Conservation (phyloP, 352 stramenopile species). For the Thalassiosira oceanica region DNA sequence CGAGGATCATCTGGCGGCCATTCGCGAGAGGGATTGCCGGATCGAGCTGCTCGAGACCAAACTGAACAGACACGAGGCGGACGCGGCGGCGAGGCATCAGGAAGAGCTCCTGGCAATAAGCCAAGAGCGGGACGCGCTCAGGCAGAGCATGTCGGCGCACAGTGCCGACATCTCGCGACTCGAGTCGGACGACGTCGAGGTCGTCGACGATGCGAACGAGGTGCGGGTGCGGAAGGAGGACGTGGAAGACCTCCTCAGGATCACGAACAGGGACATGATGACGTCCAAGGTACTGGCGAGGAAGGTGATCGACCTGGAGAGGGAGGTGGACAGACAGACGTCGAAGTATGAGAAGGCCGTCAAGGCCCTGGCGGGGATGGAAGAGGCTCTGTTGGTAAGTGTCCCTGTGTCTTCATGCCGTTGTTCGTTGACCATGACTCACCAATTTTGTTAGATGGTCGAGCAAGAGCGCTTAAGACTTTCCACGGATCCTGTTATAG, state of each 20-base stretch:
- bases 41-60: neutral
- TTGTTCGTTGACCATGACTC: too few species aligned
- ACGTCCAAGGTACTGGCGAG: conserved; percentile 6
- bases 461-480: too few species aligned
- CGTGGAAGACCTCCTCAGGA: conserved; percentile 3
- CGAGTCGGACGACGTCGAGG: conserved; percentile 10
- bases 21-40: neutral
- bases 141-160: conserved; percentile 8
- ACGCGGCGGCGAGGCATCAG: conserved; percentile 6
- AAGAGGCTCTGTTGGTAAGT: conserved; percentile 34
- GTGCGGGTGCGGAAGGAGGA: conserved; percentile 13
- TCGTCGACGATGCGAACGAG: conserved; percentile 10
- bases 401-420: too few species aligned
- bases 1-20: conserved; percentile 1
- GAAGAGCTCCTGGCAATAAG: conserved; percentile 9
- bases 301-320: conserved; percentile 14
- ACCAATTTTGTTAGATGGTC: too few species aligned
- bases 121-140: conserved; percentile 19
- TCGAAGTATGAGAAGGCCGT: conserved; percentile 28
- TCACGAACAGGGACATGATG: conserved; percentile 10
- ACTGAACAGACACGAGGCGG: neutral
- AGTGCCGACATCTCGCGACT: conserved; percentile 14
- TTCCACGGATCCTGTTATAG: too few species aligned
- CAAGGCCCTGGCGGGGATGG: conserved; percentile 23
- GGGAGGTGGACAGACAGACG: conserved; percentile 14